These are phyloP conservation scores for Cornus kousa DNA, from an alignment of 148 eudicot genomes.

Conservation along the genomic window DNA sequence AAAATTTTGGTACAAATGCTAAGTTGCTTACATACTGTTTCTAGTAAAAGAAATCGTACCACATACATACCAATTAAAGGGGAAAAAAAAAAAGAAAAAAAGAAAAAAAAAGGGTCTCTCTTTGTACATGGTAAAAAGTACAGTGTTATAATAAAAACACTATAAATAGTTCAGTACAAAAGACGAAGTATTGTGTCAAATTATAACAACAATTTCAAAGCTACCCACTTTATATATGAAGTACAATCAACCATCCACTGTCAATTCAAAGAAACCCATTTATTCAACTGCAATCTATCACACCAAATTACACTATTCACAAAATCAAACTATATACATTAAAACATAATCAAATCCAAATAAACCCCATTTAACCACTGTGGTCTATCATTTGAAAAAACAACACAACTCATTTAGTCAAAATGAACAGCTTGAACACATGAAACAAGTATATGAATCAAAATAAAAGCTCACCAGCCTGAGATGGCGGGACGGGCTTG, in stretches of 20 bases:
- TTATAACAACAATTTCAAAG: too few species aligned
- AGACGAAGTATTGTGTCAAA: too few species aligned
- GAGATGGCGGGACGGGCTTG: conserved; percentile 71
- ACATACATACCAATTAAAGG: too few species aligned
- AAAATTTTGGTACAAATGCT: too few species aligned
- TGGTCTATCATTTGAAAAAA: neutral
- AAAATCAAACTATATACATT: neutral
- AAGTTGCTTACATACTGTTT: too few species aligned
- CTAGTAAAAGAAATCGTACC: too few species aligned
- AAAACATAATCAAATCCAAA: neutral
- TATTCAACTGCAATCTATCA: neutral
- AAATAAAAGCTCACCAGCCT: conserved; percentile 48
- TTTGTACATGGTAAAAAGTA: too few species aligned
- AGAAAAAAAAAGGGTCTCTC: too few species aligned
- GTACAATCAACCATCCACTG: too few species aligned
- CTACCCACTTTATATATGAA: neutral
- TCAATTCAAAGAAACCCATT: neutral
- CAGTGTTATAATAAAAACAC: too few species aligned
- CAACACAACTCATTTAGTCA: neutral
- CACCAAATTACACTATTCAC: neutral
- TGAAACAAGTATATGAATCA: neutral
- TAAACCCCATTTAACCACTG: neutral
- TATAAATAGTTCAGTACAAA: too few species aligned
- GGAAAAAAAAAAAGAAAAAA: too few species aligned
- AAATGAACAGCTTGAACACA: neutral